Evolutionary conservation across 306 rosid genomes (phyloP), one percentile per base, ranked within the genome.

Genomic region (Comarum palustre): DNA sequence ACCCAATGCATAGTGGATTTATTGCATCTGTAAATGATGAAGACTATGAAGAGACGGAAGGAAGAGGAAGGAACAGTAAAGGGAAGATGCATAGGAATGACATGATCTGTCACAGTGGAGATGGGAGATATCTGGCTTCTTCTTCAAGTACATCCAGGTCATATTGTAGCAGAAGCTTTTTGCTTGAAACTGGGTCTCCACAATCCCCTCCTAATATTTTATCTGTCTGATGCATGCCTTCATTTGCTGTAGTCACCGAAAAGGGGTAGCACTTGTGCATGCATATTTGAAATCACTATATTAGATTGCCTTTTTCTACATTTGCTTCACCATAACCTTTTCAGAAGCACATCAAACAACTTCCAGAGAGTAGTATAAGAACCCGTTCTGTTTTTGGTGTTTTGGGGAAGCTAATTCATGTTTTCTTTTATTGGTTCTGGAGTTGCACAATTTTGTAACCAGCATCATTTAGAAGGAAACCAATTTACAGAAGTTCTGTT

Each of bases 71-170:
- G 80, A 84, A 84, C 47, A 84, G 91, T 82, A 89, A 86, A 66
- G 97, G 93, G 9, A 87, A 90, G 78, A 80, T 79, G 78, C 85
- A 74, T 29, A 74, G 87, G 72, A 81, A 82, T 34, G 97, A 90
- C 48, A 84, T 78, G 24, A 65, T 74, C 68, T 87, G 84, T 72
- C 84, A 84, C 59, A 89, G 96, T 24, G 97, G 96, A 31, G 99
- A 90, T 43, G 97, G 91, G 65, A 95, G 93, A 83, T 87, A 84
- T 80, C 90, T 91, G 31, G 97, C 99, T 78, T 95, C 99, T 27
- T 95, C 99, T 54, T 95, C 99, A 13, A 95, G 99, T 79, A 95
- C 99, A n/a, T 86, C 99, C 22, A 81, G 93, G 71, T 91, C 99
- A 4, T 84, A 91, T 86, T 88, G 99, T 85, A 95, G 99, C 60